A percentile compares a stretch with the other conserved stretches of the same genome.
These are phyloP conservation scores for Podila epicladia DNA, from an alignment of 192 early-diverging fungal species.

Conservation along the genomic window DNA sequence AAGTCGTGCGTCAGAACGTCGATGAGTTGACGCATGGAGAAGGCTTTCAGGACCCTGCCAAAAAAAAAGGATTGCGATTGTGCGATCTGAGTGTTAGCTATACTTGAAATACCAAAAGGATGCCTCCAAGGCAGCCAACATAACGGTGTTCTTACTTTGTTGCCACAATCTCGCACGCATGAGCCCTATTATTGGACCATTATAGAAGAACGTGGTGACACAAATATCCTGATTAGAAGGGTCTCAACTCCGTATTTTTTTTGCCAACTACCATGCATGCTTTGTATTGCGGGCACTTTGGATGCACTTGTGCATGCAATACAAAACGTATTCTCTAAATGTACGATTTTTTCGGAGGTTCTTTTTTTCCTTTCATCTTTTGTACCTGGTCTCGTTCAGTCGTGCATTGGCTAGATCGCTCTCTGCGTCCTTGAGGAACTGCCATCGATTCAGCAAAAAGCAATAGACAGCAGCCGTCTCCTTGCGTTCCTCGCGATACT, in stretches of 20 bases:
- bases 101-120: background rate
- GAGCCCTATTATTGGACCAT: slow-evolving; percentile 26
- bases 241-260: no score
- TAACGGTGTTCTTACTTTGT: slow-evolving; percentile 30
- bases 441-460: slow-evolving; percentile 44
- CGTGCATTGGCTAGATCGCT: slow-evolving; percentile 46
- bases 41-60: slow-evolving; percentile 45
- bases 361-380: no score
- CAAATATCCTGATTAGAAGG: background rate
- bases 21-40: slow-evolving; percentile 44
- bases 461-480: slow-evolving; percentile 50
- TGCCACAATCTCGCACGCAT: slow-evolving; percentile 55
- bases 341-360: no score
- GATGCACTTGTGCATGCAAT: no score
- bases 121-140: background rate
- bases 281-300: no score
- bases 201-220: background rate
- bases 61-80: background rate
- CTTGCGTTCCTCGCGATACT: slow-evolving; percentile 35
- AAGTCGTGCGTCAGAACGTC: slow-evolving; percentile 54
- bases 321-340: no score
- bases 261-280: no score
- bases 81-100: background rate
- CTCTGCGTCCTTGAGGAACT: slow-evolving; percentile 49
- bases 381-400: slow-evolving; percentile 48